Evolutionary conservation across 768 basidiomycete species (phyloP), one percentile per base, ranked within the genome.

Genomic region (Lactarius pseudohatsudake): DNA sequence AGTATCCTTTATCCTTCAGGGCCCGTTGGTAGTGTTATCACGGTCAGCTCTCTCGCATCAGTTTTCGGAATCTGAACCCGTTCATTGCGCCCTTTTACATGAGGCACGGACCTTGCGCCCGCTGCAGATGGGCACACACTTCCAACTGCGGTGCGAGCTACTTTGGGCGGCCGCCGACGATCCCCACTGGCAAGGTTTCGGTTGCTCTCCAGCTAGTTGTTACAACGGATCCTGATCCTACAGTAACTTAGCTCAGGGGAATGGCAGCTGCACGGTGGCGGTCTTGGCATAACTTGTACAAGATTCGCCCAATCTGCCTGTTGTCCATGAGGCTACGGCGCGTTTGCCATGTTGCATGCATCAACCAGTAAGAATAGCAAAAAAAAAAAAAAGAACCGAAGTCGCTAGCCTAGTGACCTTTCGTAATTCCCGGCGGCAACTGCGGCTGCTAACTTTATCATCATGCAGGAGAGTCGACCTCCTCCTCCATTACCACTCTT

Each of bases 21-120:
- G 13, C 26, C 50, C 10, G 26, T 15, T 50, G 2, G 22, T 26
- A 50, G 22, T 13, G 47, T 50, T 65, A 41, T 26, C 43, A 22
- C 28, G n/a, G 22, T 36, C 43, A 20, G 20, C 41, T 26, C 62
- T 56, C 26, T 38, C 15, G 61, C 45, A 28, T 36, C 43, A 26
- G 13, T 30, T 43, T 58, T 26, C 38, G 34, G 54, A 20, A 43
- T 32, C 20, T 28, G 57, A 50, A 61, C 2, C 9, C 26, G 54
- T 22, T 32, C 60, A 28, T 66, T 66, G 65, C 55, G 55, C 59
- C 64, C 38, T 65, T 61, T 55, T 38, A 56, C 50, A 56, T 61
- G 43, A 45, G 64, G 65, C 54, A 38, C 41, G 47, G 26, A 40
- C 11, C 34, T 57, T 65, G 54, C 64, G 59, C 59, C 64, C 30